Evolutionary conservation across 257 asterid genomes (phyloP).

Genomic region (Petrea volubilis): DNA sequence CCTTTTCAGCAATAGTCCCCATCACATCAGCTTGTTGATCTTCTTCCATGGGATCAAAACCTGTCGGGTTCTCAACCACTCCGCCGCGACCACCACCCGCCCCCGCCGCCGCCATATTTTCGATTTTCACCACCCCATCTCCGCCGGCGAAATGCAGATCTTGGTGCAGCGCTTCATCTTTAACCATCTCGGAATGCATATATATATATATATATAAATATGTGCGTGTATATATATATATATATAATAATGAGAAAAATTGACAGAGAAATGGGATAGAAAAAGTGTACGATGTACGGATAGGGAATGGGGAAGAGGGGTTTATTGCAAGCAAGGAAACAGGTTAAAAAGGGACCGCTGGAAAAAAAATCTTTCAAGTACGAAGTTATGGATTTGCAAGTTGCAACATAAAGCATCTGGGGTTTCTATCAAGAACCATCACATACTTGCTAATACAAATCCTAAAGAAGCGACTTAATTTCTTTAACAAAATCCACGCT

Average conservation of each 20-base stretch:
- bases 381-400: slow-evolving; percentile 28
- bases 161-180: slow-evolving; percentile 22
- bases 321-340: slow-evolving; percentile 61
- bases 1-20: slow-evolving; percentile 26
- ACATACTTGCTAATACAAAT: slow-evolving; percentile 16
- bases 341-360: slow-evolving; percentile 40
- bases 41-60: slow-evolving; percentile 42
- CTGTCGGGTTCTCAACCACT: not conserved
- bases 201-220: not conserved
- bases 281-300: slow-evolving; percentile 33
- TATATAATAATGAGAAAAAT: not conserved
- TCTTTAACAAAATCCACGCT: not conserved
- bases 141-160: slow-evolving; percentile 20
- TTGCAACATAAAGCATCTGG: slow-evolving; percentile 76
- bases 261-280: not conserved
- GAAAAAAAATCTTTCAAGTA: slow-evolving; percentile 19
- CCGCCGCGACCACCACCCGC: not conserved
- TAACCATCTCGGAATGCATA: slow-evolving; percentile 28
- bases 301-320: slow-evolving; percentile 19
- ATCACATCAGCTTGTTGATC: slow-evolving; percentile 3
- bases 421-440: not conserved
- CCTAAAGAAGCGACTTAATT: slow-evolving; percentile 42
- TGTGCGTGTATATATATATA: not conserved
- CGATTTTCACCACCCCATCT: slow-evolving; percentile 1
- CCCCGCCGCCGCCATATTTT: slow-evolving; percentile 11